Conservation (phyloP, 768 basidiomycete species). For the Hydnum rufescens region DNA sequence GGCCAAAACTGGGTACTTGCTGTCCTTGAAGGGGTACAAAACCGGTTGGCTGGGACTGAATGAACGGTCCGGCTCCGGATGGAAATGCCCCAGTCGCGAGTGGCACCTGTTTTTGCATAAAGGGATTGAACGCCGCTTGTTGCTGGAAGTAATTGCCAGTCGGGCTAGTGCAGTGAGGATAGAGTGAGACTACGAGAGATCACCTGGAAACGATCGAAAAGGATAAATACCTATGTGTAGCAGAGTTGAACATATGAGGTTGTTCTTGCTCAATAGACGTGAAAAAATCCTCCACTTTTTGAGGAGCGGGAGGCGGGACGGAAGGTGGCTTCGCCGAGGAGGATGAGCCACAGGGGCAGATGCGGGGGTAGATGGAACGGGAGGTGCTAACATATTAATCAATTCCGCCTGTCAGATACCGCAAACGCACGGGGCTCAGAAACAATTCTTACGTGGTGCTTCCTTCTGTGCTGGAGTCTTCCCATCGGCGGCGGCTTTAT, state of each 20-base stretch:
- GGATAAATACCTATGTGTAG: too few relatives aligned
- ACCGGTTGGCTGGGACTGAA: constrained; percentile 38
- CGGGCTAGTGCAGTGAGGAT: constrained; percentile 13
- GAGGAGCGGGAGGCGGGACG: constrained; percentile 12
- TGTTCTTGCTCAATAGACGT: constrained; percentile 67
- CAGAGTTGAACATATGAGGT: constrained; percentile 49
- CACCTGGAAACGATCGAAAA: too few relatives aligned
- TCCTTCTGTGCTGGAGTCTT: constrained; percentile 4
- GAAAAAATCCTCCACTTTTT: constrained; percentile 69
- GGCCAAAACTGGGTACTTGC: too few relatives aligned
- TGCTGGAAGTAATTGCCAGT: constrained; percentile 24
- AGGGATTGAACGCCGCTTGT: constrained; percentile 54
- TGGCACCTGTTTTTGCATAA: constrained; percentile 32
- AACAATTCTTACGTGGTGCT: background rate
- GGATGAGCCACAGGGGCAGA: constrained; percentile 13
- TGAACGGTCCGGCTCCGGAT: too few relatives aligned
- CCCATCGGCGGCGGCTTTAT: constrained; percentile 44
- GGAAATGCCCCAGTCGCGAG: background rate
- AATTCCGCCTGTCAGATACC: too few relatives aligned
- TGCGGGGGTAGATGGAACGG: constrained; percentile 14
- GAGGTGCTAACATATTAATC: too few relatives aligned
- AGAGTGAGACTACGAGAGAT: too few relatives aligned
- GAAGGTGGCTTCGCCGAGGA: constrained; percentile 13
- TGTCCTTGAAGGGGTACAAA: too few relatives aligned
- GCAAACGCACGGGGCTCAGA: background rate